Base-by-base conservation (phyloP, 257 asterid species). In the Apocynum venetum region DNA sequence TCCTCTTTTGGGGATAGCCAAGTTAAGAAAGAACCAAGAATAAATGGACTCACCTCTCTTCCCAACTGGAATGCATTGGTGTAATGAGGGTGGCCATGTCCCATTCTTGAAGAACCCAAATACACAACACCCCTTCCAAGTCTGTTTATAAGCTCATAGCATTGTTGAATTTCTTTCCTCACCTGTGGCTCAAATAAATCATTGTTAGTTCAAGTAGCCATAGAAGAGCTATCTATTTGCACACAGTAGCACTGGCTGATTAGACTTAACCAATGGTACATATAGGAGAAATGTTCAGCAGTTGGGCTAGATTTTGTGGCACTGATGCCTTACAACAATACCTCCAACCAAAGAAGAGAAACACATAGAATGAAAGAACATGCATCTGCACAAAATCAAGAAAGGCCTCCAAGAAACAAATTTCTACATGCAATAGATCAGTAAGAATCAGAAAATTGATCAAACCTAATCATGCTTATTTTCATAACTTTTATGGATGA, bases 101-200 rank as follows among this genome's bases (percentile, higher is more conserved):
- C 97, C 87, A 95, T 79, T 84, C 97, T 88, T 51, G 99, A 84
- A 49, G 99, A 95, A 77, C 98, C 98, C 80, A 95, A 90, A 87
- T 95, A 95, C 83, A 91, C 97, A 52, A 86, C 98, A 15, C 99
- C 99, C 74, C 98, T 89, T 49, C 97, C 97, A 57, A 91, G 94
- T 78, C 91, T 90, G 72, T 55, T 77, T 80, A 95, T 91, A 44
- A 93, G 96, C 67, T 90, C 91, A 81, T 93, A 93, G 88, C 99
- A 95, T 51, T 82, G 84, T 71, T 88, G 88, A 0, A 95, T 91
- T 84, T 95, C 99, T 83, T 89, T 87, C 93, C 90, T 93, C 38
- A 95, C 97, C 99, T 94, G 81, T 71, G 63, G 73, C 75, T 68
- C 49, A 36, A 69, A 78, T 51, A 75, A 72, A 41, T 46, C 44